phyloP scores from a whole-genome alignment of 2,329 filamentous ascomycete species.

The Hypoxylon sp. region DNA sequence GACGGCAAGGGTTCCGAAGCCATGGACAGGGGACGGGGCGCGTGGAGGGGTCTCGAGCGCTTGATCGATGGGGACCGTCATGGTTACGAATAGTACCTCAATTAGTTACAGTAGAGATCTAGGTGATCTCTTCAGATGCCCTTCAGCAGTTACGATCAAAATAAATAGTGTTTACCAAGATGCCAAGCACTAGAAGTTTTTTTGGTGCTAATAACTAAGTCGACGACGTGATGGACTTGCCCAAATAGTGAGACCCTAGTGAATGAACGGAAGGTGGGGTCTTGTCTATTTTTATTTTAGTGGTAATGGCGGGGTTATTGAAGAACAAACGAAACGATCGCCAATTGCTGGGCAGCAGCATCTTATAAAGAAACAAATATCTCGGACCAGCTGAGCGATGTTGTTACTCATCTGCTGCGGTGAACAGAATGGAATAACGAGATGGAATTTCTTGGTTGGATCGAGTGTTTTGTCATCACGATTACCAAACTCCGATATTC shows the following conservation, averaged over 20 bases:
- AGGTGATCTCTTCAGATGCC: not conserved
- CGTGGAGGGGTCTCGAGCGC: slow-evolving; percentile 80
- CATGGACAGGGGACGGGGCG: slow-evolving; percentile 78
- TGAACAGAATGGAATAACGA: slow-evolving; percentile 13
- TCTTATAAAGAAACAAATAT: slow-evolving; percentile 15
- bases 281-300: slow-evolving; percentile 16
- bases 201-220: not conserved
- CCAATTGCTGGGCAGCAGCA: slow-evolving; percentile 1
- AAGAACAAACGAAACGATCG: slow-evolving; percentile 1
- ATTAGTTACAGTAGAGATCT: slow-evolving; percentile 1
- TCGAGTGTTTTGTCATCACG: slow-evolving; percentile 37
- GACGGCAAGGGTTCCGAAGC: slow-evolving; percentile 93
- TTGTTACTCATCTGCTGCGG: not conserved
- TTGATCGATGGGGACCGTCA: slow-evolving; percentile 49
- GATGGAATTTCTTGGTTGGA: slow-evolving; percentile 21
- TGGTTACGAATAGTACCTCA: slow-evolving; percentile 27
- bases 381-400: slow-evolving; percentile 3
- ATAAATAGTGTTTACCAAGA: not conserved
- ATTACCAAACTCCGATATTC: slow-evolving; percentile 37
- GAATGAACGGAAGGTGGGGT: slow-evolving; percentile 20
- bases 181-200: slow-evolving; percentile 4
- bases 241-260: slow-evolving; percentile 4
- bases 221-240: slow-evolving; percentile 1
- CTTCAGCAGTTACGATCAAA: not conserved
- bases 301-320: slow-evolving; percentile 12